Evolutionary conservation across 2,329 filamentous ascomycete genomes (phyloP).

Genomic region (Ophiocordyceps polyrhachis-furcata): DNA sequence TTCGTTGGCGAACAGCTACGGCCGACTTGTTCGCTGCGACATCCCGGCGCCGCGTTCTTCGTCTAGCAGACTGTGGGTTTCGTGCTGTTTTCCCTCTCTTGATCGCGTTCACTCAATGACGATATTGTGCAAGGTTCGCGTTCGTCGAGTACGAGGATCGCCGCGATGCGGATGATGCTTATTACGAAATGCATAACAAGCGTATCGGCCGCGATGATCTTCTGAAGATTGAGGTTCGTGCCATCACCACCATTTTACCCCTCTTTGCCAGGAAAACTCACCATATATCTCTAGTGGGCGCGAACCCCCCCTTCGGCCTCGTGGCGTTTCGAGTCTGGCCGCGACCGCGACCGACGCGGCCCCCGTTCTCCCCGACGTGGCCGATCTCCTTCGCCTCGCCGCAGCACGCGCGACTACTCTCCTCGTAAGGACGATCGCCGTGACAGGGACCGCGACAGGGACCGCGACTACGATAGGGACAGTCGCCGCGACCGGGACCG

Average conservation of each 20-base stretch:
- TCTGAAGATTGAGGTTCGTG: conserved; percentile 83
- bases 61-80: conserved; percentile 79
- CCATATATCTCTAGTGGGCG: conserved; percentile 54
- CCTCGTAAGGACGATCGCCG: conserved; percentile 78
- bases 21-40: conserved; percentile 92
- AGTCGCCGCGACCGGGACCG: conserved; percentile 60
- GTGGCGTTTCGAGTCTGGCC: conserved; percentile 92
- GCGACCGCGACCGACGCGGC: conserved; percentile 47
- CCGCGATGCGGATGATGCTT: conserved; percentile 94
- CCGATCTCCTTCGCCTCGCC: conserved; percentile 62
- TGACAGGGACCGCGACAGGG: conserved; percentile 40
- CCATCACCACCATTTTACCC: not conserved
- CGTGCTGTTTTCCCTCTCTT: not conserved
- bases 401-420: conserved; percentile 61
- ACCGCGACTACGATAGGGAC: conserved; percentile 42
- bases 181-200: conserved; percentile 99
- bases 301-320: conserved; percentile 94
- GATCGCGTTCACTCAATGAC: not conserved
- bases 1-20: conserved; percentile 47
- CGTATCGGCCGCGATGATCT: conserved; percentile 88
- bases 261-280: conserved; percentile 1
- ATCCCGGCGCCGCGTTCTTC: conserved; percentile 92
- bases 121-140: conserved; percentile 47
- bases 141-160: conserved; percentile 99
- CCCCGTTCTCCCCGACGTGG: conserved; percentile 44